A percentile compares a stretch with the other conserved stretches of the same genome.
phyloP scores from a whole-genome alignment of 495 filamentous ascomycete species.

The Aspergillus asperescens region DNA sequence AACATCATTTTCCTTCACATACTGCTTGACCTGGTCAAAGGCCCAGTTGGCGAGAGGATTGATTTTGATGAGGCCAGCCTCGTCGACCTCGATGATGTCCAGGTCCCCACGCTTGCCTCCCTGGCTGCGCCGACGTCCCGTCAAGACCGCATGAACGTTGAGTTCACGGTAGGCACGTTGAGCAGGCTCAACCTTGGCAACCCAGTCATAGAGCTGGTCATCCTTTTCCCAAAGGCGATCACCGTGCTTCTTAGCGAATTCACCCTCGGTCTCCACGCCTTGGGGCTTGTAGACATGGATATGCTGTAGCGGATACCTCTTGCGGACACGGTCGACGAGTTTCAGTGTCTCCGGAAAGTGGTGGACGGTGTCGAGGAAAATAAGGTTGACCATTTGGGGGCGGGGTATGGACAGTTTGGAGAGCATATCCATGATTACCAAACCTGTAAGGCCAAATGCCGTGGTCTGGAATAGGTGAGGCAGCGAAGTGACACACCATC shows the following conservation, averaged over 20 bases:
- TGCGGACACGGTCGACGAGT: conserved; percentile 72
- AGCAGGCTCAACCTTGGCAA: conserved; percentile 94
- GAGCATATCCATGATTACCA: conserved; percentile 92
- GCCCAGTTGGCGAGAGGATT: conserved; percentile 98
- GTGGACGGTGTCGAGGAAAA: conserved; percentile 96
- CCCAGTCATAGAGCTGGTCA: conserved; percentile 88
- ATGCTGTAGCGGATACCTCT: conserved; percentile 68
- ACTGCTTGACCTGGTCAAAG: conserved; percentile 82
- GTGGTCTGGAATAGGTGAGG: conserved; percentile 93
- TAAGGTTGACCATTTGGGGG: conserved; percentile 69
- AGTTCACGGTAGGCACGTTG: conserved; percentile 87
- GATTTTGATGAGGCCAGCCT: conserved; percentile 90
- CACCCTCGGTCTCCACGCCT: conserved; percentile 58
- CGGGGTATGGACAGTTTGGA: conserved; percentile 72
- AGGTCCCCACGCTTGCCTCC: conserved; percentile 88
- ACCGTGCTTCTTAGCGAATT: conserved; percentile 80
- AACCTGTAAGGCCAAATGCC: conserved; percentile 91
- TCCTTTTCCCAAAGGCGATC: conserved; percentile 79
- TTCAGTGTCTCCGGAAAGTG: conserved; percentile 88
- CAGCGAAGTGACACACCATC: conserved; percentile 86
- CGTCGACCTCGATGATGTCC: conserved; percentile 86
- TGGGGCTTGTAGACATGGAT: conserved; percentile 87
- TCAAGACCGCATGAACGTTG: conserved; percentile 85
- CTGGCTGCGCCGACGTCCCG: conserved; percentile 88
- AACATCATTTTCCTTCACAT: conserved; percentile 77